Percentiles rank a stretch among this genome's conserved stretches.
Conservation (phyloP, 139 green algal species). For the Chlorella sorokiniana region DNA sequence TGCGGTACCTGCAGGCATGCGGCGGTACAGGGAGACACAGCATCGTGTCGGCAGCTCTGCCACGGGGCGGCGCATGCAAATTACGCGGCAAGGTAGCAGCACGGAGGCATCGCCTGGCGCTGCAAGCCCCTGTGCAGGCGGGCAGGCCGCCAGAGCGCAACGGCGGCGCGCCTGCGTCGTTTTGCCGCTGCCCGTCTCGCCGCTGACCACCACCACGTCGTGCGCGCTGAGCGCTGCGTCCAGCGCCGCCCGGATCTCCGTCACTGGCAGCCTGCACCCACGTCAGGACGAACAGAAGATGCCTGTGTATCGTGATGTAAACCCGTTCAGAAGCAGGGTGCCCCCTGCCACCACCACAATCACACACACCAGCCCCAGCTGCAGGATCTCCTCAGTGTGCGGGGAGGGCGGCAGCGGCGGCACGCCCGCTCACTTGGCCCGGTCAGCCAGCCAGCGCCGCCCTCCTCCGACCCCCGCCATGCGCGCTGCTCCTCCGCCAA, state of each 20-base stretch:
- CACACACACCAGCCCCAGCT: too few species aligned
- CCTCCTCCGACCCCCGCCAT: constrained; percentile 21
- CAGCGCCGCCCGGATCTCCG: constrained; percentile 42
- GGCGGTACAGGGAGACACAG: not conserved
- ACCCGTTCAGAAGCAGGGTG: too few species aligned
- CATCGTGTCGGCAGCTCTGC: not conserved
- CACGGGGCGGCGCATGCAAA: not conserved
- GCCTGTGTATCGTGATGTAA: not conserved
- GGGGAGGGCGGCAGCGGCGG: not conserved
- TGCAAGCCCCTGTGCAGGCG: not conserved
- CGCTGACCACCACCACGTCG: constrained; percentile 72
- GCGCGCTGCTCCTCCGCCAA: constrained; percentile 12
- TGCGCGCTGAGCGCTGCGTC: constrained; percentile 40
- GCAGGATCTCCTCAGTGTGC: too few species aligned
- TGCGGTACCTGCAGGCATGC: constrained; percentile 76
- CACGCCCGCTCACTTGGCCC: not conserved
- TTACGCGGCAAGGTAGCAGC: not conserved
- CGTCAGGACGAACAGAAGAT: not conserved
- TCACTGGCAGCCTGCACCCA: constrained; percentile 38
- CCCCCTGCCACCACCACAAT: too few species aligned
- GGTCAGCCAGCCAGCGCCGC: constrained; percentile 5
- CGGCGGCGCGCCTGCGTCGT: constrained; percentile 67
- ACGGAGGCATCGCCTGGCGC: not conserved
- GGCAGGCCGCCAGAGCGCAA: not conserved
- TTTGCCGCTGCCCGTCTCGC: constrained; percentile 90